Evolutionary conservation across 2,329 filamentous ascomycete species (phyloP).

Genomic region (Phaeoacremonium minimum): DNA sequence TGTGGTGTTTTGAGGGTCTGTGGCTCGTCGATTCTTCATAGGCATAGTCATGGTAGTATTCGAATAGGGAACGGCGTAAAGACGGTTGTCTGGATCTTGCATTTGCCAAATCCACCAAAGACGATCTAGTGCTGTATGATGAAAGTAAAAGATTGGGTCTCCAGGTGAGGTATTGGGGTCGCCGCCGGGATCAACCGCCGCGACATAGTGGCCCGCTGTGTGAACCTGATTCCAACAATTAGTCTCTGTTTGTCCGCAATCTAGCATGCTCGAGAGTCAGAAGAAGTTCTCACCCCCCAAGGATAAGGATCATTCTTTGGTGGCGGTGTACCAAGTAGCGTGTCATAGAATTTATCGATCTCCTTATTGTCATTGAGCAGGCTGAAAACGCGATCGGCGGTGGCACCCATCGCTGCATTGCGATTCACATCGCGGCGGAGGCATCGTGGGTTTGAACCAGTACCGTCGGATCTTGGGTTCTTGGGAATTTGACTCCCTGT

Average conservation of each 20-base stretch:
- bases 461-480: conserved; percentile 26
- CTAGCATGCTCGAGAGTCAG: no score
- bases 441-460: conserved; percentile 35
- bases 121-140: conserved; percentile 30
- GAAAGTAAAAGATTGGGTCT: conserved; percentile 34
- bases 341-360: conserved; percentile 34
- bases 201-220: conserved; percentile 30
- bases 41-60: conserved; percentile 16
- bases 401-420: conserved; percentile 28
- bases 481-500: conserved; percentile 20
- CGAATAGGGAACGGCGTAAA: conserved; percentile 21
- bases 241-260: no score
- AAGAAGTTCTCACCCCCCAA: conserved; percentile 28
- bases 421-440: conserved; percentile 34
- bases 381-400: conserved; percentile 23
- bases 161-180: conserved; percentile 29
- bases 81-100: conserved; percentile 27
- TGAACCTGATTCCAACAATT: conserved; percentile 18
- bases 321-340: conserved; percentile 29
- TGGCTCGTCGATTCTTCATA: conserved; percentile 11
- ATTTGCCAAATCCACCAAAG: conserved; percentile 38
- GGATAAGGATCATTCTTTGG: conserved; percentile 27
- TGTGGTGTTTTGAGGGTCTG: conserved; percentile 4
- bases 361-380: conserved; percentile 29
- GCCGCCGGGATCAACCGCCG: conserved; percentile 30